Base-by-base conservation (phyloP, 2,329 filamentous ascomycete species). In the Didymella lethalis region DNA sequence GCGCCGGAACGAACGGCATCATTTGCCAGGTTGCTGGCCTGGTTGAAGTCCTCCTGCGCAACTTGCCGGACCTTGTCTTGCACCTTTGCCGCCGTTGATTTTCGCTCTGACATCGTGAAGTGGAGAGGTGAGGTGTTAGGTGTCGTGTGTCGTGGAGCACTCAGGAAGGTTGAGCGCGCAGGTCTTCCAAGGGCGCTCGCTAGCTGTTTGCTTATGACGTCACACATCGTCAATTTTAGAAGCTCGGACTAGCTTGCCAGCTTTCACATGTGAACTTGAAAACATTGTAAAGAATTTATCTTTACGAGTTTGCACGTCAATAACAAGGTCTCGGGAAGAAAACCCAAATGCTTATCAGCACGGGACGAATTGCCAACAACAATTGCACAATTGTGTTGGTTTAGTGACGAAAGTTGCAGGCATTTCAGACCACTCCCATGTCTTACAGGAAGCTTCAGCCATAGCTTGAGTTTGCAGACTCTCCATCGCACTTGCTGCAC, bases 1-100 rank as follows among this genome's bases (percentile, higher is more conserved):
- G 93, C 87, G 48, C 88, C 86, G 64, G 92, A 96, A 68, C 83
- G 86, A 50, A 88, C 86, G 31, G 92, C 91, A 70, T 92, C 87
- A 40, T 83, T 79, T 41, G 91, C 83, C 36, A 93, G 81, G 16
- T 78, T 77, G 65, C 82, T 86, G 54, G 90, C 85, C 63, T 88
- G 87, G 61, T 86, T 83, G 56, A 88, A 88, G 72, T 97, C 93
- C 65, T 93, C 88, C 63, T 86, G 73, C 18, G 84, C 84, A 25
- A 85, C 82, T 51, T 84, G 79, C 73, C 84, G 86, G 71, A 88
- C 77, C 72, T 79, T 83, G 57, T 85, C 82, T 3, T 77, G 73
- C 67, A 79, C 79, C 48, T 53, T 68, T 34, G 40, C 46, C 32
- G 36, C 51, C 41, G 56, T 8, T 50, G 56, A 59, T 7, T 54